phyloP scores from a whole-genome alignment of 371 early-diverging fungal species.

The Haplosporangium sp. region DNA sequence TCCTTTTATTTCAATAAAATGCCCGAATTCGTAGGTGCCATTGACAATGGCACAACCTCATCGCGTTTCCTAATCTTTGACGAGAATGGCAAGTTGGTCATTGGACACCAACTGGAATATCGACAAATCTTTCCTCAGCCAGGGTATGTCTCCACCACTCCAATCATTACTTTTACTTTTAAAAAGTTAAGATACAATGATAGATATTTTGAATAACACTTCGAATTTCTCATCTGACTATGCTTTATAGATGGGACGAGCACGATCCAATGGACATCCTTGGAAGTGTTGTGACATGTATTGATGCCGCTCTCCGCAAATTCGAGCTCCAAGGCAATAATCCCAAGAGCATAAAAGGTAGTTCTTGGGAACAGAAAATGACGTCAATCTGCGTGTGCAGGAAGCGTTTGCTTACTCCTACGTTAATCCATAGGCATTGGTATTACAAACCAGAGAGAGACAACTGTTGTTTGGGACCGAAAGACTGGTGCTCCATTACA shows the following conservation, averaged over 20 bases:
- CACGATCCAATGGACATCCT: constrained; percentile 88
- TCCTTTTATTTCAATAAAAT: constrained; percentile 9
- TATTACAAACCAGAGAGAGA: constrained; percentile 97
- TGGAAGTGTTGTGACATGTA: constrained; percentile 77
- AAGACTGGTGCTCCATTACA: constrained; percentile 85
- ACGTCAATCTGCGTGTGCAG: not conserved
- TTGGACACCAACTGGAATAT: constrained; percentile 87
- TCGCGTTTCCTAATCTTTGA: constrained; percentile 96
- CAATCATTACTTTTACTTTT: not conserved
- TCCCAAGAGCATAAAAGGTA: constrained; percentile 73
- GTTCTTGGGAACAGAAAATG: not conserved
- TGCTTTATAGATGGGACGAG: constrained; percentile 85
- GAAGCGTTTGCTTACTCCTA: not conserved
- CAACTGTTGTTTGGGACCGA: constrained; percentile 91
- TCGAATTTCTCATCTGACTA: not conserved
- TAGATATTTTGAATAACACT: not conserved
- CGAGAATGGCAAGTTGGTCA: constrained; percentile 77
- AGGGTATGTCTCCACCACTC: constrained; percentile 64
- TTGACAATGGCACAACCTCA: constrained; percentile 97
- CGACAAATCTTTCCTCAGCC: constrained; percentile 83
- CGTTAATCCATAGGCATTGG: constrained; percentile 73
- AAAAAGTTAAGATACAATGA: not conserved
- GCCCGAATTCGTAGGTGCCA: constrained; percentile 82
- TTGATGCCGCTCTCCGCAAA: constrained; percentile 75
- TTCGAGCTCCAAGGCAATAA: constrained; percentile 73